Evolutionary conservation across 305 asterid species (phyloP).

Genomic region (Stenogyne calaminthoides): DNA sequence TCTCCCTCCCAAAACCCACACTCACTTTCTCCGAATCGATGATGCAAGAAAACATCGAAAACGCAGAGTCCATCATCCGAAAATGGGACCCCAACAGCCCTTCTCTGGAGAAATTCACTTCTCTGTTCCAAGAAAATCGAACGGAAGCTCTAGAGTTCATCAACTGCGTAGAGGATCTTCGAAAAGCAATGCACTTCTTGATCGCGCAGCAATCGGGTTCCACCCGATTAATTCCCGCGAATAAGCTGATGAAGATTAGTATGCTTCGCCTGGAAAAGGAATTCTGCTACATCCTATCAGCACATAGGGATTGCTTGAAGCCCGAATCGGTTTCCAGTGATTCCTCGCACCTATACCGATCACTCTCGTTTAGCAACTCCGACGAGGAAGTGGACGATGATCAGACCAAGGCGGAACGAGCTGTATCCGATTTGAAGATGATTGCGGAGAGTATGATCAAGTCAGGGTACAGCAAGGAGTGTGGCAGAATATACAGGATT

Average conservation of each 20-base stretch:
- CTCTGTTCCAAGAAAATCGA: slow-evolving; percentile 51
- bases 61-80: slow-evolving; percentile 40
- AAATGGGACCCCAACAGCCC: slow-evolving; percentile 57
- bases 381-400: slow-evolving; percentile 41
- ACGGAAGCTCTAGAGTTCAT: slow-evolving; percentile 56
- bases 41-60: slow-evolving; percentile 55
- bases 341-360: slow-evolving; percentile 40
- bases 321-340: slow-evolving; percentile 59
- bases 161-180: slow-evolving; percentile 48
- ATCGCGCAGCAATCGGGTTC: slow-evolving; percentile 44
- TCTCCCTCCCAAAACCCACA: slow-evolving; percentile 30
- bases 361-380: slow-evolving; percentile 42
- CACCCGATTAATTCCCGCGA: slow-evolving; percentile 48
- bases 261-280: slow-evolving; percentile 65
- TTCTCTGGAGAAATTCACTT: slow-evolving; percentile 35
- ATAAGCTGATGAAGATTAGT: slow-evolving; percentile 59
- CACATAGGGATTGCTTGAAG: slow-evolving; percentile 47
- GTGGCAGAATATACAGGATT: slow-evolving; percentile 48
- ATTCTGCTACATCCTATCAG: slow-evolving; percentile 52
- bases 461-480: slow-evolving; percentile 64
- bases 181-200: slow-evolving; percentile 58
- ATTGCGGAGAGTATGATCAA: slow-evolving; percentile 68
- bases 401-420: slow-evolving; percentile 38
- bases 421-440: slow-evolving; percentile 55
- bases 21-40: slow-evolving; percentile 42